Evolutionary conservation across 306 rosid species (phyloP).

Genomic region (Acacia crassicarpa): DNA sequence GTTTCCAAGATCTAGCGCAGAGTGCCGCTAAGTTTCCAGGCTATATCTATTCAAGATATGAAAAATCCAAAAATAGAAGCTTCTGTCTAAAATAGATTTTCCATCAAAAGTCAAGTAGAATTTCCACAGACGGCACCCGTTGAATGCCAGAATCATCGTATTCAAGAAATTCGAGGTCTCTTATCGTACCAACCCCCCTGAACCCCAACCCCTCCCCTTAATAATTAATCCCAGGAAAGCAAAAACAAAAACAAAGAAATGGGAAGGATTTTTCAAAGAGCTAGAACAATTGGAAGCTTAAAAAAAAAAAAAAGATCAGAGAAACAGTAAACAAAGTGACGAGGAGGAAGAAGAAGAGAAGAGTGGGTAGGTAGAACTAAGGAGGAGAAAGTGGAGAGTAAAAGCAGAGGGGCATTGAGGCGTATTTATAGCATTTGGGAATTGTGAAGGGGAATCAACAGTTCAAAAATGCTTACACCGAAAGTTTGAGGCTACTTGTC

Average conservation of each 20-base stretch:
- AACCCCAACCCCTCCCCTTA: conserved; percentile 26
- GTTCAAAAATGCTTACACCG: conserved; percentile 63
- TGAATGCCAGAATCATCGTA: conserved; percentile 74
- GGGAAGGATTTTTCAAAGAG: neutral
- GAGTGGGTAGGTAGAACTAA: neutral
- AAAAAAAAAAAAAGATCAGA: conserved; percentile 7
- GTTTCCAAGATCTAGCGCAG: neutral
- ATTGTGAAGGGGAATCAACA: conserved; percentile 37
- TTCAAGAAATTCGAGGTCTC: conserved; percentile 33
- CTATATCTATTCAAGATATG: conserved; percentile 69
- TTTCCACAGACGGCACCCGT: conserved; percentile 52
- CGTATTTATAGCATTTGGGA: conserved; percentile 41
- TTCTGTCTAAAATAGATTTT: conserved; percentile 56
- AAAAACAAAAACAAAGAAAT: conserved; percentile 1
- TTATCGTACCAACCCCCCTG: conserved; percentile 35
- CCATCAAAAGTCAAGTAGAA: conserved; percentile 50
- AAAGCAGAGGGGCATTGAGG: conserved; percentile 22
- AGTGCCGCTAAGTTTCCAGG: conserved; percentile 46
- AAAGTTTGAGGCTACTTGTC: conserved; percentile 84
- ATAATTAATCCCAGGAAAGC: conserved; percentile 26
- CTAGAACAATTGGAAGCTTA: neutral
- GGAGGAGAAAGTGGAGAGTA: conserved; percentile 39
- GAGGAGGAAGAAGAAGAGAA: conserved; percentile 1
- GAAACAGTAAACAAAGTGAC: neutral
- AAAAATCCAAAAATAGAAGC: conserved; percentile 90